phyloP scores from a whole-genome alignment of 805 yeast species.

The Phaffomyces antillensis region DNA sequence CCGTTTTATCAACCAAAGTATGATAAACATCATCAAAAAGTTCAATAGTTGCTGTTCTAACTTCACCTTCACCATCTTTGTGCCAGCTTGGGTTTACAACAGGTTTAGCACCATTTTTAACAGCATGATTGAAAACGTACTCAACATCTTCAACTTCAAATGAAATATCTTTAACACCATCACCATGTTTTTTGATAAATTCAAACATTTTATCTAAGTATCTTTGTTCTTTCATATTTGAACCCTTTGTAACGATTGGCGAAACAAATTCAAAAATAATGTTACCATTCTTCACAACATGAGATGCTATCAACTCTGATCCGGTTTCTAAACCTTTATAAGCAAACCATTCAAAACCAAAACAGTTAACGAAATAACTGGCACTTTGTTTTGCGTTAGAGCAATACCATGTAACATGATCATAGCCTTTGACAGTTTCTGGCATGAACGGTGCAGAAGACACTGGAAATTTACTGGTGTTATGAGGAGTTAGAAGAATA shows the following conservation, averaged over 20 bases:
- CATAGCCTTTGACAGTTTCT: constrained; percentile 35
- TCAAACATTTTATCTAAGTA: constrained; percentile 33
- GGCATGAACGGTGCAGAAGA: not conserved
- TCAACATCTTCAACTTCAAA: constrained; percentile 52
- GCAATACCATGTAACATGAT: constrained; percentile 63
- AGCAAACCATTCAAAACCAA: constrained; percentile 63
- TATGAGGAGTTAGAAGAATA: not conserved
- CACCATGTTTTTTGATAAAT: constrained; percentile 57
- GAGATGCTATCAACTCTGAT: constrained; percentile 43
- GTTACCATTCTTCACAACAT: constrained; percentile 53
- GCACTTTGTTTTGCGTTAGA: constrained; percentile 69
- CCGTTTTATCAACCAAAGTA: constrained; percentile 46
- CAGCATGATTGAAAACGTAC: constrained; percentile 37
- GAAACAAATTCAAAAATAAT: constrained; percentile 42
- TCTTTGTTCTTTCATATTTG: constrained; percentile 9
- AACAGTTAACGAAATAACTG: constrained; percentile 39
- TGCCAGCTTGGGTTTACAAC: constrained; percentile 24
- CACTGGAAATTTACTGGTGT: not conserved
- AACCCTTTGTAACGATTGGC: constrained; percentile 26
- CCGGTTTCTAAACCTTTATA: constrained; percentile 65
- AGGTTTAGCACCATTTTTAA: constrained; percentile 44
- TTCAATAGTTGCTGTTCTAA: constrained; percentile 44
- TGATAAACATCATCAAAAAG: constrained; percentile 62
- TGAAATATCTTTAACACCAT: constrained; percentile 73
- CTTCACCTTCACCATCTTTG: constrained; percentile 43